Conservation (phyloP, 257 asterid genomes). For the Primulina eburnea region DNA sequence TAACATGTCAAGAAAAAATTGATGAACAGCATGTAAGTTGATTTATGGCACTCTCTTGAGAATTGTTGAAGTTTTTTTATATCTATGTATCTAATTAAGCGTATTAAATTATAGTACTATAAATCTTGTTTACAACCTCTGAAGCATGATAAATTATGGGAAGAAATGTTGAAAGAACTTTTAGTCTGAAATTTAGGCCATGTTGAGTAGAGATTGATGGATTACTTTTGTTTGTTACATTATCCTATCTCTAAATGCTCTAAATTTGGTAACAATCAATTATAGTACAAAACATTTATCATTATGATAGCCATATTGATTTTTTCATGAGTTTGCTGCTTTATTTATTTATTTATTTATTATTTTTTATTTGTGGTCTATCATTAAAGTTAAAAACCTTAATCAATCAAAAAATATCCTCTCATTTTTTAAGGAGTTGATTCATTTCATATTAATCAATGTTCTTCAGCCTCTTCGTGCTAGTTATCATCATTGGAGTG, state of each 20-base stretch:
- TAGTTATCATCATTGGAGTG: not conserved
- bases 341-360: no score
- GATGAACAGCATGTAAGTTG: conserved; percentile 58
- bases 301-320: no score
- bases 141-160: not conserved
- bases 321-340: not conserved
- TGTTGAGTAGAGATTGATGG: no score
- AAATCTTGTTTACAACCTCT: not conserved
- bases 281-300: no score
- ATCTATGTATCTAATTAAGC: not conserved
- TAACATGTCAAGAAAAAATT: conserved; percentile 61
- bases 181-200: no score
- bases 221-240: no score
- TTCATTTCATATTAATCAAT: no score
- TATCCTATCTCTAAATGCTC: no score
- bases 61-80: not conserved
- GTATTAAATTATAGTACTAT: not conserved
- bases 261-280: no score
- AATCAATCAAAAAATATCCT: no score
- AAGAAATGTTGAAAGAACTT: not conserved
- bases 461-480: not conserved
- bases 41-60: conserved; percentile 15
- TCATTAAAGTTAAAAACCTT: no score
- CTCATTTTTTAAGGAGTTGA: not conserved
- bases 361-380: no score